A percentile compares a stretch with the other conserved stretches of the same genome.
phyloP scores from a whole-genome alignment of 176 grass and related monocot species.

The barley (Hordeum vulgare) region DNA sequence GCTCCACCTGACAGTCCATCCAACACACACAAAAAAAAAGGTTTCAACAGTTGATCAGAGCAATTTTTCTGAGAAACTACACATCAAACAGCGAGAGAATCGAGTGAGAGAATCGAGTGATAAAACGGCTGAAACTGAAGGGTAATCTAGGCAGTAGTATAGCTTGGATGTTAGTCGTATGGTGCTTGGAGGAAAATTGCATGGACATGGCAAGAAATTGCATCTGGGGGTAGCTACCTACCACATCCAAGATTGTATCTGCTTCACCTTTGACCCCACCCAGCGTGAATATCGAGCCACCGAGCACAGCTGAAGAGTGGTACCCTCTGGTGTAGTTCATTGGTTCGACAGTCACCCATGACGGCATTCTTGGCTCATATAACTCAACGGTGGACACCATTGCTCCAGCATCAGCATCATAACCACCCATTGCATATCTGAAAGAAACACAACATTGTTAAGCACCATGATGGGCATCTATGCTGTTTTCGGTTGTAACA shows the following conservation, averaged over 20 bases:
- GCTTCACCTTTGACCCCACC: slow-evolving; percentile 49
- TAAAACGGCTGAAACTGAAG: neutral
- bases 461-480: neutral
- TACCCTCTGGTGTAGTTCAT: slow-evolving; percentile 73
- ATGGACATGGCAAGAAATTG: neutral
- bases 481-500: neutral
- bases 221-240: slow-evolving; percentile 15
- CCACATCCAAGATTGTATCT: slow-evolving; percentile 60
- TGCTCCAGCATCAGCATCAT: slow-evolving; percentile 29
- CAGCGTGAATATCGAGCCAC: slow-evolving; percentile 49
- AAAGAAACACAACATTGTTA: neutral
- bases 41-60: neutral
- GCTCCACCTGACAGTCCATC: slow-evolving; percentile 52
- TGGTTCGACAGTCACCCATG: slow-evolving; percentile 52
- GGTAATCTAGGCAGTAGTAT: neutral
- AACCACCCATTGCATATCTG: slow-evolving; percentile 77
- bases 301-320: slow-evolving; percentile 54
- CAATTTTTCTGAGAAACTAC: neutral
- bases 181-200: neutral
- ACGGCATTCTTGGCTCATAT: slow-evolving; percentile 59
- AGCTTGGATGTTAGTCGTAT: neutral
- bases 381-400: slow-evolving; percentile 54
- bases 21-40: neutral
- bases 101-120: neutral
- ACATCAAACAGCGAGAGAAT: neutral